These are phyloP conservation scores for Musa balbisiana DNA, from an alignment of 202 grass and related monocot species.

Conservation along the genomic window DNA sequence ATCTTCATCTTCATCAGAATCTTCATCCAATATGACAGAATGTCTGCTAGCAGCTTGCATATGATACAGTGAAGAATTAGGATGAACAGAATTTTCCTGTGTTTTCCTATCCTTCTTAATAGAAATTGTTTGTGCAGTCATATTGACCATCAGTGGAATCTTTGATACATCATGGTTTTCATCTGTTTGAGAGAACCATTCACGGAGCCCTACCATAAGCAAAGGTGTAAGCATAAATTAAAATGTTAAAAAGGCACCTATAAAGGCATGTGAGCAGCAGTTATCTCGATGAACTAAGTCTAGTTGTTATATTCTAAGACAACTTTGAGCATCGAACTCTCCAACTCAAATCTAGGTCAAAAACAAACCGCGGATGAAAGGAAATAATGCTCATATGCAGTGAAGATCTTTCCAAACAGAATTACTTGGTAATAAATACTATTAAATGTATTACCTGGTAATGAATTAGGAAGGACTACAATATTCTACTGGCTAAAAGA, in stretches of 20 bases:
- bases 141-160: slow-evolving; percentile 76
- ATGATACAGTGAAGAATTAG: slow-evolving; percentile 33
- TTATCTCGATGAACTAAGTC: too few relatives aligned
- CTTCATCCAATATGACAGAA: slow-evolving; percentile 58
- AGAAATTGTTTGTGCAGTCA: slow-evolving; percentile 41
- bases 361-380: too few relatives aligned
- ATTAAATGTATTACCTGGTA: too few relatives aligned
- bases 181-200: slow-evolving; percentile 97
- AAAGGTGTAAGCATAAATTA: background rate
- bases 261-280: too few relatives aligned
- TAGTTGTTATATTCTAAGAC: too few relatives aligned
- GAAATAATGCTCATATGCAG: too few relatives aligned
- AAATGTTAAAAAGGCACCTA: background rate
- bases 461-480: too few relatives aligned
- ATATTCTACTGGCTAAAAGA: too few relatives aligned
- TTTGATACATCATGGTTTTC: slow-evolving; percentile 61
- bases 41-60: slow-evolving; percentile 25
- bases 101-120: slow-evolving; percentile 62
- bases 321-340: too few relatives aligned
- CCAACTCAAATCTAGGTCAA: too few relatives aligned
- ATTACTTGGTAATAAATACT: too few relatives aligned
- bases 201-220: slow-evolving; percentile 54
- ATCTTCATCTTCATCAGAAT: slow-evolving; percentile 94
- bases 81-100: slow-evolving; percentile 42
- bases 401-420: too few relatives aligned